phyloP scores from a whole-genome alignment of 108 stramenopile genomes.

The Cyclotella cryptica region DNA sequence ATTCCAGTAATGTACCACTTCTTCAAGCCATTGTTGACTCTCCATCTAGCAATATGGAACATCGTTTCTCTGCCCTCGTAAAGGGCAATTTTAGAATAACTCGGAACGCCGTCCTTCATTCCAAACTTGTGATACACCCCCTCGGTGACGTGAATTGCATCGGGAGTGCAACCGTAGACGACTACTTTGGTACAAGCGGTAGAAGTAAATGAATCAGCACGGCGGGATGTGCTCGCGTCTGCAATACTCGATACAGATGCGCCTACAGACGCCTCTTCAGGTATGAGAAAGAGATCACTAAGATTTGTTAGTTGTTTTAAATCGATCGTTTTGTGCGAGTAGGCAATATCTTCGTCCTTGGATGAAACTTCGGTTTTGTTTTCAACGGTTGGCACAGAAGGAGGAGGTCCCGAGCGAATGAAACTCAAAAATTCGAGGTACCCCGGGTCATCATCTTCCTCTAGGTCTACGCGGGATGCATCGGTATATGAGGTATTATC shows the following conservation, averaged over 20 bases:
- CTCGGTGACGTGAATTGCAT: conserved; percentile 2
- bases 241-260: conserved; percentile 1
- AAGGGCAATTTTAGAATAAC: conserved; percentile 20
- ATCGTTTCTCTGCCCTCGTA: conserved; percentile 23
- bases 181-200: background rate
- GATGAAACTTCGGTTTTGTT: background rate
- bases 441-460: background rate
- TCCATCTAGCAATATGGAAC: conserved; percentile 25
- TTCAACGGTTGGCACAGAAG: background rate
- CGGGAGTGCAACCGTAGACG: background rate
- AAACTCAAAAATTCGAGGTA: conserved; percentile 1
- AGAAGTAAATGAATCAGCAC: background rate
- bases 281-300: background rate
- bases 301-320: background rate
- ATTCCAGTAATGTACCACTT: conserved; percentile 37
- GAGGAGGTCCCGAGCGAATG: background rate
- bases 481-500: background rate
- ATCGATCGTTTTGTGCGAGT: background rate
- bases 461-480: background rate
- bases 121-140: conserved; percentile 27
- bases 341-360: background rate
- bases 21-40: conserved; percentile 11
- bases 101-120: conserved; percentile 11
- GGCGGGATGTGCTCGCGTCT: background rate
- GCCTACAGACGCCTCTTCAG: background rate